Evolutionary conservation across 371 early-diverging fungal genomes (phyloP), one percentile per base, ranked within the genome.

Genomic region (Massospora cicadina): DNA sequence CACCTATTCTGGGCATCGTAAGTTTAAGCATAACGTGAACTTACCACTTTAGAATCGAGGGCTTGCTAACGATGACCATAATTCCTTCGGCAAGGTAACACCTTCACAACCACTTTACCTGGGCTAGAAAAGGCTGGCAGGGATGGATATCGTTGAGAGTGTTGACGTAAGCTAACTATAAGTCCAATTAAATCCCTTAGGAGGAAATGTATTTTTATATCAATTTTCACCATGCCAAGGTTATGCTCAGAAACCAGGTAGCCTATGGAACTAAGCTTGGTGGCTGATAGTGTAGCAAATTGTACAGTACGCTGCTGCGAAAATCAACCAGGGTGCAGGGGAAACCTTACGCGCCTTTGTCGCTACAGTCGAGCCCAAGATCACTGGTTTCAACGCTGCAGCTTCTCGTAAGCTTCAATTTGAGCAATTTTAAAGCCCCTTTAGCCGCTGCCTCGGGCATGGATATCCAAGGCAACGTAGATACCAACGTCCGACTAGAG

Each of bases 221-320:
- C 65, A 88, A 90, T 69, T 83, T 76, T 69, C 86, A 89, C 21
- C 79, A 81, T 55, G 87, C 84, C 68, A 87, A 86, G 65, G 80
- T 90, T 65, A 71, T 80, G 25, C 75, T 86, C 65, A 82, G 93
- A 66, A 91, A 88, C 68, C 79, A 76, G 66, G 83, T 82, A 71
- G 30, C 71, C 33, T 26, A 21, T 43, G 21, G 55, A n/a, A 29
- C 43, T 59, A 25, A 54, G 21, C 32, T 24, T 17, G 55, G 26
- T 33, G 66, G 2, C 7, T 24, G 60, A 30, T 26, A 32, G 13
- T 69, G 1, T 58, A 82, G 76, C 72, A 75, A 24, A 72, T 93
- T 60, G 79, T 83, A 12, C 77, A 81, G 43, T 75, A 82, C 64
- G 83, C 80, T 33, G 74, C 77, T n/a, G 72, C 70, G 24, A 78